These are phyloP conservation scores for Chionographis japonica DNA, from an alignment of 106 monocot genomes.

Conservation along the genomic window DNA sequence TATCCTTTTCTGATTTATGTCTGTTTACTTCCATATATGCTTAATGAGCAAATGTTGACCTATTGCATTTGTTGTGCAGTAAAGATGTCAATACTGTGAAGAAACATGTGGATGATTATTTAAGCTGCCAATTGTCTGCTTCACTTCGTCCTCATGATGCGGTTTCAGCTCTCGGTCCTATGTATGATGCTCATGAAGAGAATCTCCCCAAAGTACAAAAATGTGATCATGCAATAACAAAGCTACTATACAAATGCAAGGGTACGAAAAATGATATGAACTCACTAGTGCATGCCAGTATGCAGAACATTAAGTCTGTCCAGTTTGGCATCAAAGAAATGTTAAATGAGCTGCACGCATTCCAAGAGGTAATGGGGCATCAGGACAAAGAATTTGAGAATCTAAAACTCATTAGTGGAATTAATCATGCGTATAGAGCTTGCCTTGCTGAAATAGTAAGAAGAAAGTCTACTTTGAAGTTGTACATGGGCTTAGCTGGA, in stretches of 20 bases:
- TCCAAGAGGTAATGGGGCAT: constrained; percentile 88
- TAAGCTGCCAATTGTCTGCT: constrained; percentile 50
- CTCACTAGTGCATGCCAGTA: constrained; percentile 59
- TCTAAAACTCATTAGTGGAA: constrained; percentile 60
- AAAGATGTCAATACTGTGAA: constrained; percentile 90
- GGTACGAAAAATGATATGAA: constrained; percentile 81
- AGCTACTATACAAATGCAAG: constrained; percentile 58
- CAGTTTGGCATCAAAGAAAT: constrained; percentile 65
- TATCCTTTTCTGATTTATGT: not conserved
- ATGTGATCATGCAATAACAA: constrained; percentile 46
- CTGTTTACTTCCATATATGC: no score
- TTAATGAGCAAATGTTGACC: not conserved
- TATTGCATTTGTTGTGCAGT: constrained; percentile 36
- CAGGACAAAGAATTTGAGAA: constrained; percentile 74
- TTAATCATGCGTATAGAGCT: constrained; percentile 78
- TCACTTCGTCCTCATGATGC: constrained; percentile 84
- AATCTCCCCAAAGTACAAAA: constrained; percentile 60
- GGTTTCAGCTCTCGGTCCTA: constrained; percentile 88
- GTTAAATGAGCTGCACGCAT: constrained; percentile 79
- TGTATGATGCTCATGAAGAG: constrained; percentile 90
- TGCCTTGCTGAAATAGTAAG: constrained; percentile 87
- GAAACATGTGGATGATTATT: constrained; percentile 85
- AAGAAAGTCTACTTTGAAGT: constrained; percentile 70
- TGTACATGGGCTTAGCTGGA: constrained; percentile 93
- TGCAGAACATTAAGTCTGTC: constrained; percentile 75